A percentile compares a stretch with the other conserved stretches of the same genome.
Conservation (phyloP, 495 filamentous ascomycete genomes). For the Penicillium parvum region DNA sequence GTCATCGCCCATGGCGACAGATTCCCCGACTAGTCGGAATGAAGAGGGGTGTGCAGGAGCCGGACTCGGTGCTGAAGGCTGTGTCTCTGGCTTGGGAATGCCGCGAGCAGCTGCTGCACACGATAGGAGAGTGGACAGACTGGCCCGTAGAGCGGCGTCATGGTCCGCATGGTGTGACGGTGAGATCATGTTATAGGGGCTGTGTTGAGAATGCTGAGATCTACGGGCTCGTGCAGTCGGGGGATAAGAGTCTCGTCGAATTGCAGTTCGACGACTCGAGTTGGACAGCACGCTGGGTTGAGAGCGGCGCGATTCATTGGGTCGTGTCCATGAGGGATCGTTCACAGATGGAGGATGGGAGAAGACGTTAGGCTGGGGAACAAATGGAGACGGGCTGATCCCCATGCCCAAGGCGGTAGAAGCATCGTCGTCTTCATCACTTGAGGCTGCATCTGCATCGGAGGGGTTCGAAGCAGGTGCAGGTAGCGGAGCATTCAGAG, state of each 20-base stretch:
- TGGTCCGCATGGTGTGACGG: constrained; percentile 80
- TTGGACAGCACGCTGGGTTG: constrained; percentile 36
- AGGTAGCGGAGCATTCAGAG: constrained; percentile 18
- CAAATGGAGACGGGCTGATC: constrained; percentile 58
- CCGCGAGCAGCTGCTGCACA: constrained; percentile 85
- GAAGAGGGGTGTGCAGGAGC: constrained; percentile 26
- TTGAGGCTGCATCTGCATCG: constrained; percentile 44
- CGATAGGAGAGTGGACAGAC: constrained; percentile 89
- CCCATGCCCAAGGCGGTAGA: constrained; percentile 72
- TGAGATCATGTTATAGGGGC: constrained; percentile 60
- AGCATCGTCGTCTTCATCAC: constrained; percentile 74
- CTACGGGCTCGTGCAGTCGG: constrained; percentile 27
- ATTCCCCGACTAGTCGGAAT: constrained; percentile 69
- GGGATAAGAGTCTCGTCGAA: constrained; percentile 36
- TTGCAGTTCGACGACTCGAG: constrained; percentile 34
- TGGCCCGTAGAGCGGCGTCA: constrained; percentile 87
- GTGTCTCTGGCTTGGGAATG: constrained; percentile 59
- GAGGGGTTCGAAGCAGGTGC: constrained; percentile 21
- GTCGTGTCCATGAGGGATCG: constrained; percentile 46
- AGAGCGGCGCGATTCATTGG: constrained; percentile 39
- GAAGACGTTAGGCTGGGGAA: constrained; percentile 86
- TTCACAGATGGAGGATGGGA: constrained; percentile 70
- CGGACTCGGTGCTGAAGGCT: constrained; percentile 20
- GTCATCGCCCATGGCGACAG: constrained; percentile 58
- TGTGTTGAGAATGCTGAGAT: constrained; percentile 35